These are phyloP conservation scores for Debaryomyces coudertii DNA, from an alignment of 1,139 yeast genomes.

Conservation along the genomic window DNA sequence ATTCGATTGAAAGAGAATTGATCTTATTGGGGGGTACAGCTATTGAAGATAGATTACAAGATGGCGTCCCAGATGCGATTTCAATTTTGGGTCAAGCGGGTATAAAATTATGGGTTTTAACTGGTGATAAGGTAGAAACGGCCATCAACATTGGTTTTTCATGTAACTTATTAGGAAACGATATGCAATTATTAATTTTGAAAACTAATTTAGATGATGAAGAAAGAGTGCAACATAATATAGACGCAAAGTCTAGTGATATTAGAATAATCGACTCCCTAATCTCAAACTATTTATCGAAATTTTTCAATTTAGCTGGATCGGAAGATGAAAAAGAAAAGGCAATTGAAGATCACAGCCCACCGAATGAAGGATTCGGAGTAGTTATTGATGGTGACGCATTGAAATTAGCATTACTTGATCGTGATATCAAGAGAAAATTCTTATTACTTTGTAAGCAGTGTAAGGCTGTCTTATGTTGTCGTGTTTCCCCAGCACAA, in stretches of 20 bases:
- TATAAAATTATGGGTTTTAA: slow-evolving; percentile 53
- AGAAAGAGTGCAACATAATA: slow-evolving; percentile 36
- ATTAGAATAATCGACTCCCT: slow-evolving; percentile 52
- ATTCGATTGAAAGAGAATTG: slow-evolving; percentile 49
- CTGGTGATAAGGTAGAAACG: slow-evolving; percentile 56
- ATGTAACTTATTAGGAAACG: slow-evolving; percentile 52
- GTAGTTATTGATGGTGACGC: slow-evolving; percentile 95
- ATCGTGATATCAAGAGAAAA: slow-evolving; percentile 58
- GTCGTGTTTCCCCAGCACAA: slow-evolving; percentile 97
- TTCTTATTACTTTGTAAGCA: slow-evolving; percentile 87
- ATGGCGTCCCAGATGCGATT: slow-evolving; percentile 55
- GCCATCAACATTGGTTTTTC: slow-evolving; percentile 56
- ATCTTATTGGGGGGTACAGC: slow-evolving; percentile 54
- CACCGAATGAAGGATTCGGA: slow-evolving; percentile 79
- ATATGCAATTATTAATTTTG: slow-evolving; percentile 48
- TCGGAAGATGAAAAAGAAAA: slow-evolving; percentile 56
- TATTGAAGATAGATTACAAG: slow-evolving; percentile 54
- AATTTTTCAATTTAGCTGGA: slow-evolving; percentile 67
- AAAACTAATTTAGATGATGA: slow-evolving; percentile 36
- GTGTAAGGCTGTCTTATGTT: slow-evolving; percentile 92
- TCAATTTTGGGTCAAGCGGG: slow-evolving; percentile 50
- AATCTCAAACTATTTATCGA: slow-evolving; percentile 60
- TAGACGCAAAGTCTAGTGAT: slow-evolving; percentile 34
- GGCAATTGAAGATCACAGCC: slow-evolving; percentile 72
- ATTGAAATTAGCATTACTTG: slow-evolving; percentile 67